These are phyloP conservation scores for Neurospora tetraspora DNA, from an alignment of 495 filamentous ascomycete species.

Conservation along the genomic window DNA sequence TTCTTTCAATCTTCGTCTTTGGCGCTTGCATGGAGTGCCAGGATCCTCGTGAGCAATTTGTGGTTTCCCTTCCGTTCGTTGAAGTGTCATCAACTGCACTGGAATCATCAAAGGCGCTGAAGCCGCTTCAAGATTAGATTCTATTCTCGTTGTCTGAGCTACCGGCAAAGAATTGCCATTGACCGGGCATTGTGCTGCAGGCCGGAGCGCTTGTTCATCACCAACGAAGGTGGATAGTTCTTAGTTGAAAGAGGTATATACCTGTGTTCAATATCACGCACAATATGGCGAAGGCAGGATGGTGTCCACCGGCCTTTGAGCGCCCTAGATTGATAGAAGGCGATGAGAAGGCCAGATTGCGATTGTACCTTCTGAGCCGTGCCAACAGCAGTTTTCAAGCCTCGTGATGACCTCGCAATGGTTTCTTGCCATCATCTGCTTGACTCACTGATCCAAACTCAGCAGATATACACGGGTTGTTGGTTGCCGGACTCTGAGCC, in stretches of 20 bases:
- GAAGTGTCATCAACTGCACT: background rate
- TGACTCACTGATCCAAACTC: too few relatives aligned
- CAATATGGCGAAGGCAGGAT: background rate
- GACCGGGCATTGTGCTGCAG: background rate
- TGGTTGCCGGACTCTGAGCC: too few relatives aligned
- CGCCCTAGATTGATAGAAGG: background rate
- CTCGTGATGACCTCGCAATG: background rate
- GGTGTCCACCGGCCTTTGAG: background rate
- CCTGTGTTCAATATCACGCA: background rate
- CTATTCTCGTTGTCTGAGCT: too few relatives aligned
- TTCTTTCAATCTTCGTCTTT: background rate
- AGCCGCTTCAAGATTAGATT: background rate
- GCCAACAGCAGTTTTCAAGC: background rate
- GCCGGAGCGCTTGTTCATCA: background rate
- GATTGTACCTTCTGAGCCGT: background rate
- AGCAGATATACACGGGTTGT: too few relatives aligned
- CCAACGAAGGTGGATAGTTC: background rate
- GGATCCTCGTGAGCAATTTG: background rate
- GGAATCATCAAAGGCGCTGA: background rate
- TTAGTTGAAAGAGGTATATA: background rate
- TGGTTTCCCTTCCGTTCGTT: background rate
- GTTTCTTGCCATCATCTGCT: too few relatives aligned
- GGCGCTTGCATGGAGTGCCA: background rate
- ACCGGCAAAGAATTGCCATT: background rate
- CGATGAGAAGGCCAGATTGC: background rate